These are phyloP conservation scores for Osmanthus fragrans DNA, from an alignment of 257 asterid species.

Conservation along the genomic window DNA sequence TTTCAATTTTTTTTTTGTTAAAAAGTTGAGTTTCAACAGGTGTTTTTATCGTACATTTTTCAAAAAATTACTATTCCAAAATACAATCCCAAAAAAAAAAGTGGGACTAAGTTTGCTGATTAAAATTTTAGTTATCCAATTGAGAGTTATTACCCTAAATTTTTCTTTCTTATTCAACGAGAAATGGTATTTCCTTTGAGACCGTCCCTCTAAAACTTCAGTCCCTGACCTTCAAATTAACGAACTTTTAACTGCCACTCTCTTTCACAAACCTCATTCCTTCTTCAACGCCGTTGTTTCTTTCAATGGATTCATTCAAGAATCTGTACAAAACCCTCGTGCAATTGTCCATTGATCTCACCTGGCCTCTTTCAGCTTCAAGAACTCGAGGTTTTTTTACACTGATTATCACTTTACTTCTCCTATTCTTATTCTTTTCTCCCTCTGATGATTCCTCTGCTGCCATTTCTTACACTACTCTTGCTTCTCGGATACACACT, in stretches of 20 bases:
- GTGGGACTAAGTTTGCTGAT: too few relatives aligned
- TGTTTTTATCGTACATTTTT: too few relatives aligned
- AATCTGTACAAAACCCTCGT: slow-evolving; percentile 19
- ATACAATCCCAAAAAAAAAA: too few relatives aligned
- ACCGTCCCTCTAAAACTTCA: too few relatives aligned
- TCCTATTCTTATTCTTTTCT: slow-evolving; percentile 32
- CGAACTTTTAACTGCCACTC: slow-evolving; percentile 13
- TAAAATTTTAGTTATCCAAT: too few relatives aligned
- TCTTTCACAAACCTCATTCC: background rate
- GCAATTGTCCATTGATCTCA: slow-evolving; percentile 32
- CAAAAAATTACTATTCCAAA: too few relatives aligned
- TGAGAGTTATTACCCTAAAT: too few relatives aligned
- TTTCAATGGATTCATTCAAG: slow-evolving; percentile 41
- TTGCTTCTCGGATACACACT: slow-evolving; percentile 20
- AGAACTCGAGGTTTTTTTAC: slow-evolving; percentile 32
- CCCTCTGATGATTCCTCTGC: slow-evolving; percentile 28
- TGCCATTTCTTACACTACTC: slow-evolving; percentile 18
- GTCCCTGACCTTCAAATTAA: background rate
- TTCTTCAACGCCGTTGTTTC: background rate
- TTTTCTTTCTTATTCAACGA: too few relatives aligned
- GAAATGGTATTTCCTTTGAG: too few relatives aligned
- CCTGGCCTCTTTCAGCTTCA: slow-evolving; percentile 22
- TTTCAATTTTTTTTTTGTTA: too few relatives aligned
- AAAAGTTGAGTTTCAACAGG: too few relatives aligned
- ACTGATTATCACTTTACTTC: slow-evolving; percentile 28